Base-by-base conservation (phyloP, 2,329 filamentous ascomycete genomes). In the Dactylellina parvicollis region DNA sequence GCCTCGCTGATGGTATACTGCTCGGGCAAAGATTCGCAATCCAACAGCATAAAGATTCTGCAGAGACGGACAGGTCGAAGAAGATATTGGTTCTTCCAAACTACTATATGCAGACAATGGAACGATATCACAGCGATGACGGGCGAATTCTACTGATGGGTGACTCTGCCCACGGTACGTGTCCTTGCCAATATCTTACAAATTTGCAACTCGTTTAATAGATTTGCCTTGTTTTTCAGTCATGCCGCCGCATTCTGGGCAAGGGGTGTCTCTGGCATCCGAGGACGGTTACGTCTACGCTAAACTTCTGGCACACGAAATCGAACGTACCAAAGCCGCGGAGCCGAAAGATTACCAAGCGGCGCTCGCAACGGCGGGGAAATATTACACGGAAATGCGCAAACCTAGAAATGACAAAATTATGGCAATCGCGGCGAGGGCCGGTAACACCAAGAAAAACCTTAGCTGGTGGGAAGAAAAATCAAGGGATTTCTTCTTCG, bases 241-340 rank as follows among this genome's bases (percentile, higher is more conserved):
- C 20, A 67, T 74, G 60, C 70, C 70, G 7, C 70, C 70, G 20
- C 70, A 74, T 40, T 74, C 70, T n/a, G 70, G 70, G 20, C 70
- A 74, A 56, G 70, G 70, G 1, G 70, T 67, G 10, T 74, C 70
- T 8, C 61, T 66, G 1, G 70, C 70, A n/a, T 62, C 62, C 1
- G 70, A 74, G 30, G 70, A 74, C 38, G 60, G 61, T 4, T 74
- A 74, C 22, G 61, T 59, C 16, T 74, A 66, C 22, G 60, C 61
- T 1, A 46, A 28, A 28, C 50, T 74, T 18, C 47, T 74, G 4
- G 70, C 70, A 3, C 46, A 74, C 22, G 60, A 56, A 42, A 56
- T 66, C 20, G 42, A 74, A 16, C 60, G 42, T 14, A 55, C 55
- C 4, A 74, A 74, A 32, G 61, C 62, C 8, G 36, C n/a, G 1